Evolutionary conservation across 495 filamentous ascomycete genomes (phyloP).

Genomic region (Podospora pseudocomata): DNA sequence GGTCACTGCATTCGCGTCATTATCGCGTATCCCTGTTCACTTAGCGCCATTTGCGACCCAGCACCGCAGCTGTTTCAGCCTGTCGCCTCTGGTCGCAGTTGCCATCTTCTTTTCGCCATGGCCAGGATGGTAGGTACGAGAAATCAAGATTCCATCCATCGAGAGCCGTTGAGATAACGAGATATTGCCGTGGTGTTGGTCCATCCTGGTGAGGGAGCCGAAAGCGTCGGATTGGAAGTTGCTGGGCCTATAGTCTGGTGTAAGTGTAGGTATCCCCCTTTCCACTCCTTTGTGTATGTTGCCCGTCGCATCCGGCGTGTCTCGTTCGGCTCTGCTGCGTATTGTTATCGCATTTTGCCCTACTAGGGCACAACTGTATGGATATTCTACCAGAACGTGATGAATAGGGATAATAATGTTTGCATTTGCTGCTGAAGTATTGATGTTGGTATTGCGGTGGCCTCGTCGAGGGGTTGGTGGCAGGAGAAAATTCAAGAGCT

Average conservation of each 20-base stretch:
- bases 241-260: constrained; percentile 7
- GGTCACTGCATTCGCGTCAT: constrained; percentile 27
- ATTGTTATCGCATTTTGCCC: neutral
- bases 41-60: constrained; percentile 17
- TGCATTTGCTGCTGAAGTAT: neutral
- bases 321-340: neutral
- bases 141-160: neutral
- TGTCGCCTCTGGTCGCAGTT: neutral
- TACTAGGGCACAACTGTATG: no score
- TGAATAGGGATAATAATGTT: neutral
- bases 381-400: neutral
- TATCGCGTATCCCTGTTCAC: constrained; percentile 26
- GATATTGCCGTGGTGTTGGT: neutral
- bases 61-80: constrained; percentile 17
- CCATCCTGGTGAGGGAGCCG: neutral
- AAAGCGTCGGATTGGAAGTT: neutral
- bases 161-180: no score
- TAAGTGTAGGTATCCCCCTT: neutral
- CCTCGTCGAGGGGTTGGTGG: neutral
- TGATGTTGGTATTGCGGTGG: neutral
- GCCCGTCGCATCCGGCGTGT: constrained; percentile 11
- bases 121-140: no score
- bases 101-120: neutral
- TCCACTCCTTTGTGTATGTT: constrained; percentile 13
- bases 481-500: constrained; percentile 14